phyloP scores from a whole-genome alignment of 441 rosid genomes.

The Populus hybrid region DNA sequence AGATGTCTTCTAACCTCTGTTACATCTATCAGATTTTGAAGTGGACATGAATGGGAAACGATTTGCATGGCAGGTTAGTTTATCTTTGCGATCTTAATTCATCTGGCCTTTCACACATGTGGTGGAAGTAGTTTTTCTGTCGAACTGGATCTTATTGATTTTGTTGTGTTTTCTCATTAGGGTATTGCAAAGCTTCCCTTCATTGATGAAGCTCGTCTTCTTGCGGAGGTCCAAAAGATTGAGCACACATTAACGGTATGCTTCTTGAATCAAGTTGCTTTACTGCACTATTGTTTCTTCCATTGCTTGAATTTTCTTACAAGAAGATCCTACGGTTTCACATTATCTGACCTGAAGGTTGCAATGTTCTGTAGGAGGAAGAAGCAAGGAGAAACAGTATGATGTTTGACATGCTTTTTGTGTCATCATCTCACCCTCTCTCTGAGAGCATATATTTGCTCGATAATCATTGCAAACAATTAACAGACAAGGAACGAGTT shows the following conservation, averaged over 20 bases:
- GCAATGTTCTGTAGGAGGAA: slow-evolving; percentile 50
- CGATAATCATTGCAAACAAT: slow-evolving; percentile 52
- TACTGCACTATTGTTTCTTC: neutral
- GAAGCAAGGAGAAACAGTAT: slow-evolving; percentile 79
- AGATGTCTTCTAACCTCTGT: slow-evolving; percentile 17
- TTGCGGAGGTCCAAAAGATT: slow-evolving; percentile 59
- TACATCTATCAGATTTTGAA: slow-evolving; percentile 65
- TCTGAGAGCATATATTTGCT: slow-evolving; percentile 72
- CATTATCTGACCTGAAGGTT: neutral
- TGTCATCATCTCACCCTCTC: slow-evolving; percentile 67
- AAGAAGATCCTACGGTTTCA: neutral
- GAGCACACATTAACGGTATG: slow-evolving; percentile 79
- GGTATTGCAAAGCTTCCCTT: slow-evolving; percentile 93
- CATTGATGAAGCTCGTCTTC: slow-evolving; percentile 86
- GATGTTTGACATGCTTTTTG: slow-evolving; percentile 77
- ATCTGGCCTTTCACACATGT: slow-evolving; percentile 1
- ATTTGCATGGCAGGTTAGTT: slow-evolving; percentile 81
- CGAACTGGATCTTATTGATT: slow-evolving; percentile 5
- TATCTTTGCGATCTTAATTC: slow-evolving; percentile 18
- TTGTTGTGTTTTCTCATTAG: slow-evolving; percentile 35
- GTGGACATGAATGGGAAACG: slow-evolving; percentile 97
- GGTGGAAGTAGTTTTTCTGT: neutral
- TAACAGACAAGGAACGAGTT: slow-evolving; percentile 42
- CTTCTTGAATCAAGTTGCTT: slow-evolving; percentile 13
- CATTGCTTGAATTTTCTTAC: neutral